Evolutionary conservation across 345 rosid species (phyloP).

Genomic region (Diplotaxis tenuifolia): DNA sequence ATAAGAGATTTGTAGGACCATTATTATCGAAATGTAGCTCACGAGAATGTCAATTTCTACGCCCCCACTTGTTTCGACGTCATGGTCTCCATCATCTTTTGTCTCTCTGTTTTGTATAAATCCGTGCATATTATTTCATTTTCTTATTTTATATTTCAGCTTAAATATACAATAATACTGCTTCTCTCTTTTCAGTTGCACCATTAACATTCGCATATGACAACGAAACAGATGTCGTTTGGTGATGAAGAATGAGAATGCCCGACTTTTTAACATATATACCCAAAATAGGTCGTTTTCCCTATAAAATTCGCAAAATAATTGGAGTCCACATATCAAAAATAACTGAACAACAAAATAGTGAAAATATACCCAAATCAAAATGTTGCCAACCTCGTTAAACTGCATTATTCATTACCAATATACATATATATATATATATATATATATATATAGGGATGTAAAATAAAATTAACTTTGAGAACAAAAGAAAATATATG

Average conservation of each 20-base stretch:
- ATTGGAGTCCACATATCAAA: constrained; percentile 33
- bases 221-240: constrained; percentile 21
- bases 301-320: constrained; percentile 21
- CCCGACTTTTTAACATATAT: constrained; percentile 20
- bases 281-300: no score
- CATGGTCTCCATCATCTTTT: constrained; percentile 34
- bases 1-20: constrained; percentile 10
- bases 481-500: no score
- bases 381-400: constrained; percentile 27
- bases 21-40: constrained; percentile 35
- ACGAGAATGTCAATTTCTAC: constrained; percentile 34
- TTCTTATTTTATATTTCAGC: background rate
- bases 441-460: background rate
- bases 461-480: background rate
- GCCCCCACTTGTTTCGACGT: constrained; percentile 42
- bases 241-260: constrained; percentile 25
- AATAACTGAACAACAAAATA: background rate
- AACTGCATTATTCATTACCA: background rate
- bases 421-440: no score
- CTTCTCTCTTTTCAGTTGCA: constrained; percentile 15
- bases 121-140: constrained; percentile 27
- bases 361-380: background rate
- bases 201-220: constrained; percentile 23
- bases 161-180: constrained; percentile 13
- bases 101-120: constrained; percentile 22